These are phyloP conservation scores for Yamadazyma buinensis DNA, from an alignment of 1,139 yeast species.

Conservation along the genomic window DNA sequence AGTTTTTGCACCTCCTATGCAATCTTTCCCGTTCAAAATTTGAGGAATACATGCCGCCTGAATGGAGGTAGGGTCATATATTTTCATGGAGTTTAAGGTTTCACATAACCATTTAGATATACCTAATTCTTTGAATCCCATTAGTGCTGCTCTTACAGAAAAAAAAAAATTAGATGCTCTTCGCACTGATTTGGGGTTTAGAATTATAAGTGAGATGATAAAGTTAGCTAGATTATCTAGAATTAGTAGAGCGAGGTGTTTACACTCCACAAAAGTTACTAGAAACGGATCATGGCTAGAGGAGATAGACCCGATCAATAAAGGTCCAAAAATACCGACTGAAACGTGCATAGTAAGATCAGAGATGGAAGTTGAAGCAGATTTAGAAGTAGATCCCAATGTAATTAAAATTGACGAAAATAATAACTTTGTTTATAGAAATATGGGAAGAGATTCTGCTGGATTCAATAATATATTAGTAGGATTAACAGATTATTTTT, in stretches of 20 bases:
- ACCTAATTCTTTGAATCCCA: constrained; percentile 64
- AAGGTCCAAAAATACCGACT: constrained; percentile 8
- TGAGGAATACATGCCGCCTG: constrained; percentile 88
- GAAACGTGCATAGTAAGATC: constrained; percentile 6
- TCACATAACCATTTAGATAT: constrained; percentile 85
- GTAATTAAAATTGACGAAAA: constrained; percentile 10
- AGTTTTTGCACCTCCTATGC: constrained; percentile 97
- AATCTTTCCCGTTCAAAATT: constrained; percentile 77
- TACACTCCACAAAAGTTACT: too few relatives aligned
- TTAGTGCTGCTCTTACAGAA: too few relatives aligned
- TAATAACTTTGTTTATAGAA: constrained; percentile 13
- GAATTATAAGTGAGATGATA: too few relatives aligned
- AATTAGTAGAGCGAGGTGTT: too few relatives aligned
- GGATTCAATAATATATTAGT: constrained; percentile 23
- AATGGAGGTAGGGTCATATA: constrained; percentile 77
- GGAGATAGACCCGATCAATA: constrained; percentile 8
- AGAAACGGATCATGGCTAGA: constrained; percentile 14
- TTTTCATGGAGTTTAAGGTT: constrained; percentile 76
- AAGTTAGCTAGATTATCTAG: too few relatives aligned
- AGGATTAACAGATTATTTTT: constrained; percentile 37
- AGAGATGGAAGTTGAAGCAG: constrained; percentile 3
- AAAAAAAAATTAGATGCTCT: constrained; percentile 5
- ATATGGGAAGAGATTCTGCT: constrained; percentile 18
- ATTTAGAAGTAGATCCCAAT: constrained; percentile 3
- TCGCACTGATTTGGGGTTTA: constrained; percentile 3